Evolutionary conservation across 257 asterid species (phyloP), one percentile per base, ranked within the genome.

Genomic region (Solanum sparsipilum): DNA sequence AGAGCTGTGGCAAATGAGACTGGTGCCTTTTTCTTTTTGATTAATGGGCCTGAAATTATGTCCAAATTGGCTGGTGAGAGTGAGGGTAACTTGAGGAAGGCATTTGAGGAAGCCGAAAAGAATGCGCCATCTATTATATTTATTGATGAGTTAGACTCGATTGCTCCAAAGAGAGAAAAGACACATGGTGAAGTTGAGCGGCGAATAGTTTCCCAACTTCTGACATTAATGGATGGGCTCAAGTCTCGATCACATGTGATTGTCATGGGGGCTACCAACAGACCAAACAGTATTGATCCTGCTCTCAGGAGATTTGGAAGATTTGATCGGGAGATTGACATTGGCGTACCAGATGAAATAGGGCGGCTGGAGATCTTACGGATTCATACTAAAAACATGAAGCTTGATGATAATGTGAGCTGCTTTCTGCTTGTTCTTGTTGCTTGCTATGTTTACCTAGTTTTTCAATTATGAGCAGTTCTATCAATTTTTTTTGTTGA

Each of bases 181-280:
- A 96, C 98, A 13, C 89, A 96, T 56, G 99, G 99, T 29, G 99
- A 96, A 89, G 99, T 96, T 76, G 98, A 96, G 92, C 94, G 99
- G 91, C 95, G 99, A 88, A 96, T 96, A 84, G 99, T 96, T 89
- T 96, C 98, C n/a, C 99, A 96, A 88, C 98, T 96, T 56, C 82
- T 96, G 95, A 96, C 99, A 21, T 93, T 95, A 87, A 96, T 96
- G 99, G 99, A 96, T 88, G 99, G 98, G n/a, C 93, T 96, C n/a
- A 96, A 96, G 89, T 92, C 99, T 63, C 96, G 98, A 68, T 96
- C 97, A 31, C 99, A 96, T 92, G 93, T 96, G 71, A 92, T 96
- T 86, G 99, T 96, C 31, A 95, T 95, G 41, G 98, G 98, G 78
- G 99, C 99, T 35, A 96, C 98, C 5, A 96, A 96, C 88, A 92